phyloP scores from a whole-genome alignment of 805 yeast species.

The Saturnispora gosingensis region DNA sequence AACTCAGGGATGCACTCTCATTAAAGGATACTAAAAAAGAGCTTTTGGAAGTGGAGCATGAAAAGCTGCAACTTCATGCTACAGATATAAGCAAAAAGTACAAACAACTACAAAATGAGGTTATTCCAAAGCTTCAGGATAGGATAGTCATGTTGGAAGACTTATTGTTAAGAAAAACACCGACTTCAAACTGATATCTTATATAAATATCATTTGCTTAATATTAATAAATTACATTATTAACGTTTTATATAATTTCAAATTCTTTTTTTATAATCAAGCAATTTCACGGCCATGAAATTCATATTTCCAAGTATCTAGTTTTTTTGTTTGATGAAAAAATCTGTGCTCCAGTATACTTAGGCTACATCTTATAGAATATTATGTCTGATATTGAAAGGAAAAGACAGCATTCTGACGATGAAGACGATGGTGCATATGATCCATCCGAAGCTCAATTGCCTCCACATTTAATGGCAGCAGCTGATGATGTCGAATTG shows the following conservation, averaged over 20 bases:
- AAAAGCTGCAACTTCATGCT: slow-evolving; percentile 31
- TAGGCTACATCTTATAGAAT: not conserved
- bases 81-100: slow-evolving; percentile 33
- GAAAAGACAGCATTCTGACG: slow-evolving; percentile 5
- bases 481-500: not conserved
- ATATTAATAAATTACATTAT: not conserved
- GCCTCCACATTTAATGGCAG: slow-evolving; percentile 6
- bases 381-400: not conserved
- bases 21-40: slow-evolving; percentile 32
- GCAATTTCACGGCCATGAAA: not conserved
- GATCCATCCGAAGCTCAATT: not conserved
- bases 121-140: slow-evolving; percentile 40
- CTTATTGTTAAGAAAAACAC: slow-evolving; percentile 1
- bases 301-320: not conserved
- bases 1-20: slow-evolving; percentile 3
- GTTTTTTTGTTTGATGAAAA: not conserved
- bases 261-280: not conserved
- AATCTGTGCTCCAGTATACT: not conserved
- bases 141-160: slow-evolving; percentile 29
- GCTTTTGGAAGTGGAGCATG: slow-evolving; percentile 29
- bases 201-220: not conserved
- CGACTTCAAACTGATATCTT: not conserved
- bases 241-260: not conserved
- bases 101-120: slow-evolving; percentile 32
- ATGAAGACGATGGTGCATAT: slow-evolving; percentile 4